Percentiles rank a stretch among this genome's conserved stretches.
phyloP scores from a whole-genome alignment of 2,329 filamentous ascomycete species.

The Colletotrichum magnum region DNA sequence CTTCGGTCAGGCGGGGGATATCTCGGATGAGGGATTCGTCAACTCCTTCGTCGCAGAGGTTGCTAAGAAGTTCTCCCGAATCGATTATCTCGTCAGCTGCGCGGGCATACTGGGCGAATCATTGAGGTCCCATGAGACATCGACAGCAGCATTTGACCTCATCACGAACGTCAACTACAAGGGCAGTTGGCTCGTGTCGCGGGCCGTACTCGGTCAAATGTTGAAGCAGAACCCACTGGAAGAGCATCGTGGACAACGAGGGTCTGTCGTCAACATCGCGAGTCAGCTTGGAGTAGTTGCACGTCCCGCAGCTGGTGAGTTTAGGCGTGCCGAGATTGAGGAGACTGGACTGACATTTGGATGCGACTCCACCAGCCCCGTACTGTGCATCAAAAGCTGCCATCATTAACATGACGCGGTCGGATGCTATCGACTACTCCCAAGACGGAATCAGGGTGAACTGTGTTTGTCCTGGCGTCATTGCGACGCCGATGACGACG shows the following conservation, averaged over 20 bases:
- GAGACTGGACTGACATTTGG: no score
- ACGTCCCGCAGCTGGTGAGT: constrained; percentile 59
- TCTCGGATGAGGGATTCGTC: constrained; percentile 62
- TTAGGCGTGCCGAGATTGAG: background rate
- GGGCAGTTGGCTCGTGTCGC: constrained; percentile 62
- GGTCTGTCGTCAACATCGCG: constrained; percentile 66
- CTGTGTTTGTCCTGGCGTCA: constrained; percentile 78
- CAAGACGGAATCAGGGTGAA: constrained; percentile 58
- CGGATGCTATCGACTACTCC: constrained; percentile 71
- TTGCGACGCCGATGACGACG: constrained; percentile 63
- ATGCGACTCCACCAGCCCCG: constrained; percentile 54
- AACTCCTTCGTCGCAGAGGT: constrained; percentile 52
- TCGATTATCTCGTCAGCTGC: constrained; percentile 71
- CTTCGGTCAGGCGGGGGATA: constrained; percentile 56
- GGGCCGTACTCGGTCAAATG: constrained; percentile 61
- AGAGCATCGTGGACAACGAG: constrained; percentile 58
- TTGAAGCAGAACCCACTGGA: constrained; percentile 57
- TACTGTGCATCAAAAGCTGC: constrained; percentile 73
- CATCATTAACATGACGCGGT: constrained; percentile 69
- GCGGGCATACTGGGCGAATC: constrained; percentile 64
- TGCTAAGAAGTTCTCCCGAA: constrained; percentile 54
- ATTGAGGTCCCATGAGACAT: constrained; percentile 61
- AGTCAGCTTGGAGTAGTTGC: constrained; percentile 67
- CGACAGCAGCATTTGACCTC: constrained; percentile 63
- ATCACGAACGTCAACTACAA: constrained; percentile 70